These are phyloP conservation scores for Neofusicoccum ribis DNA, from an alignment of 2,329 filamentous ascomycete genomes.

Conservation along the genomic window DNA sequence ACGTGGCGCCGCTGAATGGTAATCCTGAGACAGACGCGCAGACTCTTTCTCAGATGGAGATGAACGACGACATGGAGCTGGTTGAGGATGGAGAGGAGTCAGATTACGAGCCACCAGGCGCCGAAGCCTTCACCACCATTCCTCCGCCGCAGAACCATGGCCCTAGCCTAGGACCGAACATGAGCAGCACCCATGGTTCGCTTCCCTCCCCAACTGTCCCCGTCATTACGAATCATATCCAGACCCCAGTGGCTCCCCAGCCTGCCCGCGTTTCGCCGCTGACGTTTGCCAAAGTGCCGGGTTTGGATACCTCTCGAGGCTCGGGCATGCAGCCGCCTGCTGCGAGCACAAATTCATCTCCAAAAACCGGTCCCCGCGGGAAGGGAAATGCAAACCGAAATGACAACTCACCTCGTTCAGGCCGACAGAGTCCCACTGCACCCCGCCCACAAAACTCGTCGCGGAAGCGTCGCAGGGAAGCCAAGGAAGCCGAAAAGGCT, in stretches of 20 bases:
- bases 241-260: conserved; percentile 72
- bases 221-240: conserved; percentile 69
- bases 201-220: conserved; percentile 35
- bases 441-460: conserved; percentile 45
- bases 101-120: conserved; percentile 48
- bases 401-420: conserved; percentile 29
- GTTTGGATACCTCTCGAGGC: conserved; percentile 50
- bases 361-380: conserved; percentile 15
- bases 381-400: conserved; percentile 17
- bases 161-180: conserved; percentile 19
- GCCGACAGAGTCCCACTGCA: conserved; percentile 47
- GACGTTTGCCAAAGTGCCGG: conserved; percentile 53
- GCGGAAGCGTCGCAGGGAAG: conserved; percentile 54
- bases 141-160: conserved; percentile 3
- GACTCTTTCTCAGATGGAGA: conserved; percentile 10
- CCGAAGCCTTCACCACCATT: conserved; percentile 34
- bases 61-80: conserved; percentile 38
- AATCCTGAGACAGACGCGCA: background rate
- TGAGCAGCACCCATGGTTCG: conserved; percentile 20
- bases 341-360: conserved; percentile 21
- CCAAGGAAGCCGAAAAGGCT: conserved; percentile 36
- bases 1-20: background rate
- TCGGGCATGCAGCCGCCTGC: conserved; percentile 36
- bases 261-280: conserved; percentile 67
- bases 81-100: conserved; percentile 39